Percentiles rank a stretch among this genome's conserved stretches.
phyloP scores from a whole-genome alignment of 352 stramenopile species.

The Globisporangium middletonii region DNA sequence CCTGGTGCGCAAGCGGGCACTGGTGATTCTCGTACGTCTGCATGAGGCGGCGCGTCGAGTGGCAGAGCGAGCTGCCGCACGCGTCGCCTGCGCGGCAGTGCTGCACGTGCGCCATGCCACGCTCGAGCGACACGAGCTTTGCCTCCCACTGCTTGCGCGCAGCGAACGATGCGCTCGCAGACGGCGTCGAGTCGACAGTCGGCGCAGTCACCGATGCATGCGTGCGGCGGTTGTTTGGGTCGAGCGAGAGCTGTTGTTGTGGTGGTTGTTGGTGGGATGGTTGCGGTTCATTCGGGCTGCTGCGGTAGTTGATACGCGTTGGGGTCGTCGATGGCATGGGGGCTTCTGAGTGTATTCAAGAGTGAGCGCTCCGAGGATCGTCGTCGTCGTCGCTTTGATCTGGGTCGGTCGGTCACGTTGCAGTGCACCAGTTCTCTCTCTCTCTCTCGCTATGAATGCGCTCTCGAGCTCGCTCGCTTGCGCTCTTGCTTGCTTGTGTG shows the following conservation, averaged over 20 bases:
- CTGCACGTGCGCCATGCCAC: slow-evolving; percentile 60
- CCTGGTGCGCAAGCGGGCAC: slow-evolving; percentile 20
- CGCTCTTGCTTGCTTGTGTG: too few species aligned
- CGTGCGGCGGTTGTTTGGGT: neutral
- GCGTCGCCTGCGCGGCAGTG: slow-evolving; percentile 40
- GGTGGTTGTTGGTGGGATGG: neutral
- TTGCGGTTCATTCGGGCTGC: neutral
- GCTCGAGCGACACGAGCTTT: slow-evolving; percentile 57
- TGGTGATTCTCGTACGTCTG: slow-evolving; percentile 56
- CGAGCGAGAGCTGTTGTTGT: neutral
- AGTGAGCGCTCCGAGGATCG: neutral
- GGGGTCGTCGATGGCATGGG: neutral
- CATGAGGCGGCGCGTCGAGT: slow-evolving; percentile 62
- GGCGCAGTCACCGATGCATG: neutral
- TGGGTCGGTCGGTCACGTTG: too few species aligned
- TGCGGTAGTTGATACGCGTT: neutral
- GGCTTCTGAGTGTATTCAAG: neutral
- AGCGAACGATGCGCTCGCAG: slow-evolving; percentile 13
- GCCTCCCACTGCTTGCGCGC: slow-evolving; percentile 54
- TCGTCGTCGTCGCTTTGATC: too few species aligned
- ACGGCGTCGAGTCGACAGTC: neutral
- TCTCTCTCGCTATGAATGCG: too few species aligned
- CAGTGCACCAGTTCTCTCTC: too few species aligned
- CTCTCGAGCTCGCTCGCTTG: too few species aligned
- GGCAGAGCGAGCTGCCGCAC: slow-evolving; percentile 64